These are phyloP conservation scores for Moniliella sp. DNA, from an alignment of 1,284 basidiomycete genomes.

Conservation along the genomic window DNA sequence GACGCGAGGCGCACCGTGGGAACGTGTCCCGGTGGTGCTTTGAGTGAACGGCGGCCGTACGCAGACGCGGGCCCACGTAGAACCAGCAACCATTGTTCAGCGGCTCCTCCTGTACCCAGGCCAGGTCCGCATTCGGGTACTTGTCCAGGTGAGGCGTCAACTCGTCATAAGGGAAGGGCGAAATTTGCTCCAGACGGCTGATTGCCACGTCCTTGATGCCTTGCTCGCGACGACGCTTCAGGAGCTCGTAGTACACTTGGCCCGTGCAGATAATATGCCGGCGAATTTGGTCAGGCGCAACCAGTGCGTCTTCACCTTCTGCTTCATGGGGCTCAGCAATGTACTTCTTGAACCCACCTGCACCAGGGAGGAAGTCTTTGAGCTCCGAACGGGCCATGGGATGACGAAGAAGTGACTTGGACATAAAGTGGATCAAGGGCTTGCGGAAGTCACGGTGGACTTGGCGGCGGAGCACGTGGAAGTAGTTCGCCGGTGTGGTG, in stretches of 20 bases:
- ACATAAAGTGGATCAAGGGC: conserved; percentile 35
- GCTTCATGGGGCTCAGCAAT: conserved; percentile 58
- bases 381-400: conserved; percentile 46
- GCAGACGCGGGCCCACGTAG: conserved; percentile 53
- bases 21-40: conserved; percentile 60
- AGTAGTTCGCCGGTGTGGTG: conserved; percentile 67
- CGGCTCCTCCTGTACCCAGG: conserved; percentile 48
- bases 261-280: conserved; percentile 60
- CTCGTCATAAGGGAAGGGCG: neutral
- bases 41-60: conserved; percentile 23
- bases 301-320: conserved; percentile 42
- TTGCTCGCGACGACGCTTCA: conserved; percentile 45
- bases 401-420: conserved; percentile 37
- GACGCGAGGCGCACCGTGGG: conserved; percentile 23
- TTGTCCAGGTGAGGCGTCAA: conserved; percentile 46
- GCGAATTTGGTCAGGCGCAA: conserved; percentile 59
- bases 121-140: conserved; percentile 45
- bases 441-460: conserved; percentile 62
- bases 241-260: conserved; percentile 74
- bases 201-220: conserved; percentile 45
- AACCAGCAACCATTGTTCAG: conserved; percentile 59
- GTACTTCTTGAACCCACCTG: conserved; percentile 66
- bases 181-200: conserved; percentile 42
- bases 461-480: conserved; percentile 64
- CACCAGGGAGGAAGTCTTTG: conserved; percentile 52